phyloP scores from a whole-genome alignment of 345 rosid genomes.

The Linum tenue region DNA sequence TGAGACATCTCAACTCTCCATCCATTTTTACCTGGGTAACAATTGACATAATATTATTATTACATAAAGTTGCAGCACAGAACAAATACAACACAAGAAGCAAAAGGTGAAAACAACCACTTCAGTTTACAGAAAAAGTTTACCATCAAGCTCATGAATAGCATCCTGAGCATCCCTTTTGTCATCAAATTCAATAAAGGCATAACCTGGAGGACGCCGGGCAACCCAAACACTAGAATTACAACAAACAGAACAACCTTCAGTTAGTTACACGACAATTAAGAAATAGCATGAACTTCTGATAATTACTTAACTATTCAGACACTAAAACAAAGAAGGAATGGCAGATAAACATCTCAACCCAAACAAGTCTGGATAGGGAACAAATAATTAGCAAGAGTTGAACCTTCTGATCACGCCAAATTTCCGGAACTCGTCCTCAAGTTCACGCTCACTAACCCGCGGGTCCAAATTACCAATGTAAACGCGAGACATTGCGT shows the following conservation, averaged over 20 bases:
- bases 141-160: constrained; percentile 73
- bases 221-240: constrained; percentile 81
- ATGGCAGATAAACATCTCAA: too few relatives aligned
- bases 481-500: constrained; percentile 28
- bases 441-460: constrained; percentile 28
- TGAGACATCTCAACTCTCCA: constrained; percentile 91
- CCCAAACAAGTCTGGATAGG: too few relatives aligned
- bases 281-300: neutral
- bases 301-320: neutral
- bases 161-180: constrained; percentile 78
- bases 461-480: constrained; percentile 31
- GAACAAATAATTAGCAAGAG: neutral
- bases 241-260: neutral
- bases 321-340: too few relatives aligned
- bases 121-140: neutral
- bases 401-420: constrained; percentile 20
- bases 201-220: constrained; percentile 90
- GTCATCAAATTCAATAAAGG: constrained; percentile 77
- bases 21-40: constrained; percentile 58
- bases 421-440: constrained; percentile 27
- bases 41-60: neutral
- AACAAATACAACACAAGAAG: neutral
- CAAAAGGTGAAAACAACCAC: neutral
- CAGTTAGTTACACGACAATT: neutral
- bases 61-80: too few relatives aligned